Evolutionary conservation across 805 yeast species (phyloP).

Genomic region (Wickerhamomyces pijperi): DNA sequence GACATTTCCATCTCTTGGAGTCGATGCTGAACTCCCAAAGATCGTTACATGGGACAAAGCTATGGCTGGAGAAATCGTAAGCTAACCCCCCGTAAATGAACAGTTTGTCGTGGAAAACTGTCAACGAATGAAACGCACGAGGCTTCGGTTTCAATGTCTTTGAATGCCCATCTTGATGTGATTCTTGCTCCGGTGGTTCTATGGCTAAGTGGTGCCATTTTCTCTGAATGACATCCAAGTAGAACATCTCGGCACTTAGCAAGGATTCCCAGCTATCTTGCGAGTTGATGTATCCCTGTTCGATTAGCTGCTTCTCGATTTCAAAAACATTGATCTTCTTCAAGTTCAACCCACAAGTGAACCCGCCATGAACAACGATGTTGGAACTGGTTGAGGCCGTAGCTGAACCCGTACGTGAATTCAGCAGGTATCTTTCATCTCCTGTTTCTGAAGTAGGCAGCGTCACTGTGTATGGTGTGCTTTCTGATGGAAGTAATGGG

Average conservation of each 20-base stretch:
- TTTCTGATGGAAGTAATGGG: slow-evolving; percentile 52
- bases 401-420: slow-evolving; percentile 61
- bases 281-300: neutral
- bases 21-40: slow-evolving; percentile 56
- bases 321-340: slow-evolving; percentile 5
- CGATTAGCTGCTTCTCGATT: slow-evolving; percentile 6
- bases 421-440: slow-evolving; percentile 45
- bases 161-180: neutral
- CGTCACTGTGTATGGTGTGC: slow-evolving; percentile 40
- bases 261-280: neutral
- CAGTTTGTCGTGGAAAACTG: slow-evolving; percentile 35
- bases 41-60: slow-evolving; percentile 43
- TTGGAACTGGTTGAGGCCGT: slow-evolving; percentile 45
- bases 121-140: slow-evolving; percentile 51
- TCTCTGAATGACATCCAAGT: slow-evolving; percentile 45
- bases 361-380: slow-evolving; percentile 59
- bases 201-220: slow-evolving; percentile 39
- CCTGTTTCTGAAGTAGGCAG: slow-evolving; percentile 40
- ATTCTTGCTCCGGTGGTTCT: slow-evolving; percentile 1
- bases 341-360: slow-evolving; percentile 37
- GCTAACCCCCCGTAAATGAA: slow-evolving; percentile 59
- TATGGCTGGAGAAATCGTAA: slow-evolving; percentile 25
- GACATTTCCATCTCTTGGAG: slow-evolving; percentile 40
- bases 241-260: slow-evolving; percentile 24
- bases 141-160: slow-evolving; percentile 8